Percentiles rank a stretch among this genome's conserved stretches.
Evolutionary conservation across 2,329 filamentous ascomycete species (phyloP).

Genomic region (Penicillium polonicum): DNA sequence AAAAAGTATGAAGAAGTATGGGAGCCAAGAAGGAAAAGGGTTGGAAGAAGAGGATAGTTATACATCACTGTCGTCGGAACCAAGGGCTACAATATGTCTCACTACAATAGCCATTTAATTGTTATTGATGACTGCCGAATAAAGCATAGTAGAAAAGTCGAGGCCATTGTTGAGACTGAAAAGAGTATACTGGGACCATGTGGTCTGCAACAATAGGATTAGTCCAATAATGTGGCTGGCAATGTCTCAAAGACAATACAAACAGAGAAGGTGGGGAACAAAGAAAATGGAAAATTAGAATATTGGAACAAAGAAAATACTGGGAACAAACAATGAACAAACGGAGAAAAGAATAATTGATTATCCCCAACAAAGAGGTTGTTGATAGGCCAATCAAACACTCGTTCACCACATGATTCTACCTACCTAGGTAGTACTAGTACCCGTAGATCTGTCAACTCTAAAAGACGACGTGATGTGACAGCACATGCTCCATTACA

Average conservation of each 20-base stretch:
- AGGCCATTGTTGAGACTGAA: not conserved
- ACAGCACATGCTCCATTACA: not conserved
- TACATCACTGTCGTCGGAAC: not conserved
- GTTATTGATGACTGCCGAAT: not conserved
- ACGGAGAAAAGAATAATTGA: not conserved
- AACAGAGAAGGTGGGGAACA: not conserved
- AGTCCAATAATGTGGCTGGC: not conserved
- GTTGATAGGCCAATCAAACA: not conserved
- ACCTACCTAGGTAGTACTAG: no score
- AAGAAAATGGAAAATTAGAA: not conserved
- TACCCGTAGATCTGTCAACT: not conserved
- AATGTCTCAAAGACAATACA: not conserved
- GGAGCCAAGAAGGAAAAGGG: not conserved
- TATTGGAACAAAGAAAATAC: not conserved
- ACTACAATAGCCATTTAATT: not conserved
- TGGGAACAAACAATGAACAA: not conserved
- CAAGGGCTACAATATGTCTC: not conserved
- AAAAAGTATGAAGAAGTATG: not conserved
- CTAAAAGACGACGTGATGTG: not conserved
- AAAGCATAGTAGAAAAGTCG: not conserved
- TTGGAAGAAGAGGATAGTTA: not conserved
- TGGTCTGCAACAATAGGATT: not conserved
- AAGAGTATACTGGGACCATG: not conserved
- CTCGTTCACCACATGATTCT: not conserved
- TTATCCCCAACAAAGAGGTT: not conserved